Base-by-base conservation (phyloP, 2,329 filamentous ascomycete genomes). In the Karstenula rhodostoma region DNA sequence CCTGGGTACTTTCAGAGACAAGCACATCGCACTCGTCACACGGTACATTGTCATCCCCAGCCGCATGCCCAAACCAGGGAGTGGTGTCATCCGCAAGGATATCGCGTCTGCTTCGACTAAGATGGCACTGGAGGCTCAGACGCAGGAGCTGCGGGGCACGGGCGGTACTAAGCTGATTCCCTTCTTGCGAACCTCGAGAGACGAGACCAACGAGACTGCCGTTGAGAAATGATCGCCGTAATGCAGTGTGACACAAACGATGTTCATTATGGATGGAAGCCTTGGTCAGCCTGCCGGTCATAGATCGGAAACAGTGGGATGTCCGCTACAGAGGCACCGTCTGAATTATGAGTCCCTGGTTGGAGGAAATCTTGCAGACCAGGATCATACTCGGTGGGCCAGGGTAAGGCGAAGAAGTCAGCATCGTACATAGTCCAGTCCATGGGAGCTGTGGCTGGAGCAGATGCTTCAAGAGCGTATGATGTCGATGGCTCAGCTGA, bases 91-190 rank as follows among this genome's bases (percentile, higher is more conserved):
- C 53, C 64, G 70, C 70, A 61, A 79, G 58, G 73, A 84, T 54
- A 73, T 84, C 35, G 83, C 83, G 0, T 81, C 81, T 3, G 78
- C 79, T 12, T 81, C 81, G n/a, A 78, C 79, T 0, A 75, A 77
- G 42, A 66, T 77, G 59, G 75, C 73, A 3, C 68, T 68, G 5
- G 67, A 72, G 25, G 66, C 72, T 12, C 70, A 69, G 25, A 76
- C 75, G 2, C 74, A 76, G 48, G 78, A 80, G 12, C 66, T 85
- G 43, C 74, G 78, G 48, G 83, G 83, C 0, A 85, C 83, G 0
- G 83, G 83, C n/a, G 83, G 83, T 0, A 85, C 84, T 0, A 81
- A 78, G 59, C 67, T 86, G 60, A 84, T 86, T 56, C 82, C 84
- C 0, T 86, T 86, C 61, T 65, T 86, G 58, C 82, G 82, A 61